Evolutionary conservation across 2,329 filamentous ascomycete genomes (phyloP).

Genomic region (Blastomyces silverae): DNA sequence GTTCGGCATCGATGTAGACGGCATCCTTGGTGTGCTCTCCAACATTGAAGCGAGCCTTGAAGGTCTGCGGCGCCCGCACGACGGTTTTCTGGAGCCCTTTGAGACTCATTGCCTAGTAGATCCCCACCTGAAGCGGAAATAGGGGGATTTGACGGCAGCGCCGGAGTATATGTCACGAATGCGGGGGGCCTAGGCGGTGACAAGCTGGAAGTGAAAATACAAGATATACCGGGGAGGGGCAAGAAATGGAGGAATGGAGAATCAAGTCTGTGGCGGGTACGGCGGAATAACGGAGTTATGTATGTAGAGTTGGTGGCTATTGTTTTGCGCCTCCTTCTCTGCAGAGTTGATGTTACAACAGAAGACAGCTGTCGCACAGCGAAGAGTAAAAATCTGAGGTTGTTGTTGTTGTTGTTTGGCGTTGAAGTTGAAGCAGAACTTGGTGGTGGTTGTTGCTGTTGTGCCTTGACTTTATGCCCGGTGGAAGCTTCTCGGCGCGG

Average conservation of each 20-base stretch:
- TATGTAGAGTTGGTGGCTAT: neutral
- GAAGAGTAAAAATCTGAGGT: neutral
- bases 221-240: no score
- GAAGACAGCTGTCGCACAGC: neutral
- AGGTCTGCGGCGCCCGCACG: constrained; percentile 79
- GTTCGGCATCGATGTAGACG: constrained; percentile 89
- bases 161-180: neutral
- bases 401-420: neutral
- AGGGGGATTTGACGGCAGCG: neutral
- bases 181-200: neutral
- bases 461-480: neutral
- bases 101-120: constrained; percentile 69
- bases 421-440: neutral
- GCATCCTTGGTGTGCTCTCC: constrained; percentile 93
- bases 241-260: neutral
- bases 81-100: constrained; percentile 91
- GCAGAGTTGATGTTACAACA: neutral
- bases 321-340: neutral
- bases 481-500: constrained; percentile 10
- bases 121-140: constrained; percentile 6
- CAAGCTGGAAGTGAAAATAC: neutral
- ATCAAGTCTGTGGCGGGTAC: neutral
- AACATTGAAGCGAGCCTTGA: constrained; percentile 90
- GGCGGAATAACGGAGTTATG: neutral
- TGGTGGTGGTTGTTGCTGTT: neutral